These are phyloP conservation scores for Coemansia javaensis DNA, from an alignment of 192 early-diverging fungal species.

Conservation along the genomic window DNA sequence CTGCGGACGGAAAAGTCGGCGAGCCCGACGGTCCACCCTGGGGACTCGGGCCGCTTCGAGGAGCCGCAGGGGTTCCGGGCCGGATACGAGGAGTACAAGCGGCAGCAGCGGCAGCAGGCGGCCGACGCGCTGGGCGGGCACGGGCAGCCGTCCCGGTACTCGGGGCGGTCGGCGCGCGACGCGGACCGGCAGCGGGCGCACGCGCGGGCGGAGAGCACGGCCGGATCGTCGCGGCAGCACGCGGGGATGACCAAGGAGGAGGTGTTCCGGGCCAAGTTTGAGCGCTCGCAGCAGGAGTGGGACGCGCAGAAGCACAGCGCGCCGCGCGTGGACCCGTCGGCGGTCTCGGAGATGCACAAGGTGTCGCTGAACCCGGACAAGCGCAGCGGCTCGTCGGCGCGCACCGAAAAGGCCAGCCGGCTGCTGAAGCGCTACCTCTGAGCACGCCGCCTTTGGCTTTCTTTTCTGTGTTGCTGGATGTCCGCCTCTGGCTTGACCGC, in stretches of 20 bases:
- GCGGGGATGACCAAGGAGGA: slow-evolving; percentile 35
- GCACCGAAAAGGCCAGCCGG: slow-evolving; percentile 17
- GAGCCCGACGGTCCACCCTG: slow-evolving; percentile 9
- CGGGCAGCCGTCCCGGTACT: slow-evolving; percentile 12
- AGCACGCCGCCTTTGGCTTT: too few relatives aligned
- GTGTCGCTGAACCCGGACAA: slow-evolving; percentile 15
- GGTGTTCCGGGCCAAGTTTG: slow-evolving; percentile 45
- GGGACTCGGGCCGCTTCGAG: slow-evolving; percentile 5
- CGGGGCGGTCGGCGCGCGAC: slow-evolving; percentile 3
- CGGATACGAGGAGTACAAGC: slow-evolving; percentile 42
- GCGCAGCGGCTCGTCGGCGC: slow-evolving; percentile 21
- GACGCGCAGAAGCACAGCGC: slow-evolving; percentile 16
- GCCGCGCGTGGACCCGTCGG: slow-evolving; percentile 15
- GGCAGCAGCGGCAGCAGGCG: slow-evolving; percentile 27
- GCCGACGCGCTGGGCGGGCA: slow-evolving; percentile 14
- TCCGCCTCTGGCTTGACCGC: too few relatives aligned
- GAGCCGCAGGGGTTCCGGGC: slow-evolving; percentile 29
- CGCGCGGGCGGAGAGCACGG: background rate
- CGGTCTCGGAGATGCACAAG: slow-evolving; percentile 42
- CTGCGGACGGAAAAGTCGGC: slow-evolving; percentile 10
- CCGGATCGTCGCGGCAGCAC: background rate
- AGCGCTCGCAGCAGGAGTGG: slow-evolving; percentile 46
- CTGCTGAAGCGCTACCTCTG: slow-evolving; percentile 29
- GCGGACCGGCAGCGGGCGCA: background rate
- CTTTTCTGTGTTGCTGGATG: too few relatives aligned